phyloP scores from a whole-genome alignment of 139 green algal genomes.

The Spirogloea muscicola region DNA sequence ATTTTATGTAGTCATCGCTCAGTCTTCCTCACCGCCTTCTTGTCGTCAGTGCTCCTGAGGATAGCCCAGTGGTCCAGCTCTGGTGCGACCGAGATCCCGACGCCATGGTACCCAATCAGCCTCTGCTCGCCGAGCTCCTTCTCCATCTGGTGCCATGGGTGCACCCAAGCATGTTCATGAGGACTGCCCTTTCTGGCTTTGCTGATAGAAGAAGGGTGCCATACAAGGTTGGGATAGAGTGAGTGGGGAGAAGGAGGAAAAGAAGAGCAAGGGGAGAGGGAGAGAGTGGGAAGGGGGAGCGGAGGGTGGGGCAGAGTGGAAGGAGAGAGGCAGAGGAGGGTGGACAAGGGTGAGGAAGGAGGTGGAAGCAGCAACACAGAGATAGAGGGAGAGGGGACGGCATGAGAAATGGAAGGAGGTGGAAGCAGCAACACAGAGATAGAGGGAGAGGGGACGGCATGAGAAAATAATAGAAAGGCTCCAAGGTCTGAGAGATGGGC shows the following conservation, averaged over 20 bases:
- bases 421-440: neutral
- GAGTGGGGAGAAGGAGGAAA: neutral
- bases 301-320: neutral
- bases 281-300: neutral
- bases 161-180: neutral
- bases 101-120: constrained; percentile 61
- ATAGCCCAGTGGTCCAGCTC: constrained; percentile 34
- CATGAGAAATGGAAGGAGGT: too few relatives aligned
- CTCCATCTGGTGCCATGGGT: constrained; percentile 41
- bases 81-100: constrained; percentile 27
- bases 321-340: neutral
- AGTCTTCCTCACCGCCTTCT: constrained; percentile 3
- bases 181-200: neutral
- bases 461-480: neutral
- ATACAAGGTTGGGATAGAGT: neutral
- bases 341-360: neutral
- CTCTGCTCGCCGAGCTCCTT: constrained; percentile 78
- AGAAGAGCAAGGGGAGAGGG: too few relatives aligned
- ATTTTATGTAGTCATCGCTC: neutral
- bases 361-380: neutral
- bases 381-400: neutral
- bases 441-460: neutral
- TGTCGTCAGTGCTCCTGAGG: neutral
- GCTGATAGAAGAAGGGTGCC: neutral
- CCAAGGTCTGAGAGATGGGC: neutral